Evolutionary conservation across 2,329 filamentous ascomycete genomes (phyloP).

Genomic region (Erysiphe pisi): DNA sequence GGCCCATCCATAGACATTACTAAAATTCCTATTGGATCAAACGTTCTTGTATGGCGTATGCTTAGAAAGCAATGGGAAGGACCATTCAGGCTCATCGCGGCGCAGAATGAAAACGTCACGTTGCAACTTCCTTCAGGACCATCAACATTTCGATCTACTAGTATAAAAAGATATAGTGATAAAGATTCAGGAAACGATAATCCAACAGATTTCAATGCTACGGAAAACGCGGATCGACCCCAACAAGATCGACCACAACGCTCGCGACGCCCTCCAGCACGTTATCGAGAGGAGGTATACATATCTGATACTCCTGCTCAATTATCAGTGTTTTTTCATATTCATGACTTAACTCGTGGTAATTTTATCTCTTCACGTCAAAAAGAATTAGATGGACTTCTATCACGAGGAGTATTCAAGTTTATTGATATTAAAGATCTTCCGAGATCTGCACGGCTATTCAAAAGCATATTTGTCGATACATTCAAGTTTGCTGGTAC

Average conservation of each 20-base stretch:
- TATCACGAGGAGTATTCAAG: constrained; percentile 12
- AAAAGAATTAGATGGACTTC: neutral
- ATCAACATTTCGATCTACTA: constrained; percentile 16
- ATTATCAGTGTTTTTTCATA: neutral
- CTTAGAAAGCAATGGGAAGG: constrained; percentile 23
- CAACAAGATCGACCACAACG: neutral
- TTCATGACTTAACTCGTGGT: neutral
- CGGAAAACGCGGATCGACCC: neutral
- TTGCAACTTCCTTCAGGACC: neutral
- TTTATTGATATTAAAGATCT: neutral
- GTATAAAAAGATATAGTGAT: neutral
- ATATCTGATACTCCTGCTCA: neutral
- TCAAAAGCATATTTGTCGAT: constrained; percentile 29
- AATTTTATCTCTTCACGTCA: neutral
- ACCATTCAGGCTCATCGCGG: constrained; percentile 24
- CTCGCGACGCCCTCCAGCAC: neutral
- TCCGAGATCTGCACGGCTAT: neutral
- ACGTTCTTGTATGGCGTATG: constrained; percentile 29
- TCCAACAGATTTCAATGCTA: neutral
- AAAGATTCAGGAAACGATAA: neutral
- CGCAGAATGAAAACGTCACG: neutral
- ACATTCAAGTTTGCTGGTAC: constrained; percentile 29
- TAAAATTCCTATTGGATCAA: constrained; percentile 24
- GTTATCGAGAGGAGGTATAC: neutral
- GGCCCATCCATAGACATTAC: constrained; percentile 23